Evolutionary conservation across 2,329 filamentous ascomycete species (phyloP), one percentile per base, ranked within the genome.

Genomic region (Aspergillus ruber): DNA sequence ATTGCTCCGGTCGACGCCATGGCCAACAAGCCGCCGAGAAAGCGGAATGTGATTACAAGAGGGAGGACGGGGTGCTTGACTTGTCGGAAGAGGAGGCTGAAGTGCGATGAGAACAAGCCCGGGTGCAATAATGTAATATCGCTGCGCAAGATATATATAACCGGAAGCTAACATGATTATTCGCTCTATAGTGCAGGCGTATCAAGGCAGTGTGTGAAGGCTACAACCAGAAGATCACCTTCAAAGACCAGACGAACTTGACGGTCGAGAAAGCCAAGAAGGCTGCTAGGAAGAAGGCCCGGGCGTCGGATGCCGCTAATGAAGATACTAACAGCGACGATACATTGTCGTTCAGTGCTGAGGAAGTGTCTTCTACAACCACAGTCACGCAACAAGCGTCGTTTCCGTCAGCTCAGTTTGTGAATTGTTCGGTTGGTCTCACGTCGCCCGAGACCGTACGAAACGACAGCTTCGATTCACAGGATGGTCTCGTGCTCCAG

Each of bases 41-140:
- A 49, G 45, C 47, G 52, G 21, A 53, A 54, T 49, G 52, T 54
- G n/a, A 40, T 53, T n/a, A 51, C 52, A 42, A 48, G 52, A 13
- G 52, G 50, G 23, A 45, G 52, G 23, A 54, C 47, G n/a, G 52
- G 52, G 9, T 54, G 52, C 23, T 35, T 53, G 9, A 54, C 52
- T 15, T 54, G 52, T 44, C 50, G 52, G 12, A 32, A 44, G 23
- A 40, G 52, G 33, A 39, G 50, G 18, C 42, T 54, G 17, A 46
- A 48, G 29, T 54, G 52, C 25, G 52, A 54, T 43, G 50, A 54
- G 45, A 45, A 42, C 15, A 54, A 53, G 42, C 52, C 52, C 3
- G 45, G 45, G 13, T 54, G 52, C 33, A 44, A 53, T 39, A 54
- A 42, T 43, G 52, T 54, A 39, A 44, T 20, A 36, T 18, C 23